Percentiles rank a stretch among this genome's conserved stretches.
phyloP scores from a whole-genome alignment of 768 basidiomycete species.

The Suillus fuscotomentosus region DNA sequence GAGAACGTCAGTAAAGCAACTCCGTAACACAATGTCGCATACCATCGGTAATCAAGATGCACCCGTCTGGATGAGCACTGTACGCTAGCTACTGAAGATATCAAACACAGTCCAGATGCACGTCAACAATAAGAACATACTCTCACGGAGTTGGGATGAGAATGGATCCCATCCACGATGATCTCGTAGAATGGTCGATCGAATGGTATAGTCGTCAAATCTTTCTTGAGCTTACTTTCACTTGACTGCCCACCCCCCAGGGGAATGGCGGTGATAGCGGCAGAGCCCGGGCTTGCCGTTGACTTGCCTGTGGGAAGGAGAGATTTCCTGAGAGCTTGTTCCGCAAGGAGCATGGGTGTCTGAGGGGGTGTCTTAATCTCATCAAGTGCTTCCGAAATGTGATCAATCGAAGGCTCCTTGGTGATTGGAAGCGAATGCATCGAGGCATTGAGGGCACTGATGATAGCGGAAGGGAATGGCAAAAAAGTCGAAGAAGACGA shows the following conservation, averaged over 20 bases:
- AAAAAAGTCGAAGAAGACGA: slow-evolving; percentile 33
- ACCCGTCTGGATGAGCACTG: slow-evolving; percentile 78
- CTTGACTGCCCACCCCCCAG: slow-evolving; percentile 27
- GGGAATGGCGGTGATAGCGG: slow-evolving; percentile 9
- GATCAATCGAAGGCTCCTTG: slow-evolving; percentile 17
- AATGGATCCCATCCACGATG: slow-evolving; percentile 91
- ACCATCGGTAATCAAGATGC: slow-evolving; percentile 91
- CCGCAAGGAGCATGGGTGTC: slow-evolving; percentile 38
- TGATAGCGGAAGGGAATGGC: slow-evolving; percentile 17
- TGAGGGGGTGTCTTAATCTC: slow-evolving; percentile 56
- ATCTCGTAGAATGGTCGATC: slow-evolving; percentile 82
- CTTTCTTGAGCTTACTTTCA: slow-evolving; percentile 43
- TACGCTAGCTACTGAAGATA: slow-evolving; percentile 64
- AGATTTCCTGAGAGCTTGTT: slow-evolving; percentile 2
- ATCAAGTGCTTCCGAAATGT: slow-evolving; percentile 62
- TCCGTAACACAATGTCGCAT: slow-evolving; percentile 13
- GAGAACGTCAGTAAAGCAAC: neutral
- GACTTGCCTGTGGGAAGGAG: slow-evolving; percentile 5
- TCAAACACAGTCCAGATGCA: neutral
- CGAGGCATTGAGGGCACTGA: slow-evolving; percentile 14
- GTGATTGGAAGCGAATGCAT: slow-evolving; percentile 6
- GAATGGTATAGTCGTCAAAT: slow-evolving; percentile 46
- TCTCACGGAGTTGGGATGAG: slow-evolving; percentile 86
- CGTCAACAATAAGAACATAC: slow-evolving; percentile 39
- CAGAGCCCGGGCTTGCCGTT: neutral